Conservation (phyloP, 2,329 filamentous ascomycete species). For the Stachybotrys chartarum region DNA sequence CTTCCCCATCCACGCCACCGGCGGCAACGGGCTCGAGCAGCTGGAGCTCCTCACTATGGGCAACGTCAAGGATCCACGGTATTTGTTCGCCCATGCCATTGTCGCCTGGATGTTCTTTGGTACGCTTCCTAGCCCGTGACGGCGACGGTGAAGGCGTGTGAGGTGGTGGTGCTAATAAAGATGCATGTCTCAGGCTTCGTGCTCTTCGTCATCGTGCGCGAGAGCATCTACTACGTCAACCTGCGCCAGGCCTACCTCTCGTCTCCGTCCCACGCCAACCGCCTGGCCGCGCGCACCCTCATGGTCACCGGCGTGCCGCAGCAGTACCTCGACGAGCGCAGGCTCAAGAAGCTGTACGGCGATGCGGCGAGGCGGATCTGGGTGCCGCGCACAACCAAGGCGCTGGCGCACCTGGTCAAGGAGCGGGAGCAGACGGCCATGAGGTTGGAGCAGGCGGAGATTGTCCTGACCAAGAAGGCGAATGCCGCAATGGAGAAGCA, state of each 20-base stretch:
- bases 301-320: conserved; percentile 81
- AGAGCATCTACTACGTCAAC: conserved; percentile 88
- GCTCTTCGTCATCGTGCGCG: conserved; percentile 79
- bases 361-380: conserved; percentile 76
- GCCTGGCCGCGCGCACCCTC: conserved; percentile 84
- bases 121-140: conserved; percentile 5
- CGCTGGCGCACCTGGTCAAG: conserved; percentile 73
- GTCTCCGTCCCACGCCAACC: conserved; percentile 74
- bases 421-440: conserved; percentile 74
- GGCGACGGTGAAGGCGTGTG: not conserved
- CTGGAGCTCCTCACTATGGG: conserved; percentile 74
- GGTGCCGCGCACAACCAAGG: conserved; percentile 70
- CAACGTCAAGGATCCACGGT: conserved; percentile 56
- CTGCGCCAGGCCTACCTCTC: conserved; percentile 87
- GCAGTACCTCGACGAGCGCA: conserved; percentile 69
- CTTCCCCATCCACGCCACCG: conserved; percentile 80
- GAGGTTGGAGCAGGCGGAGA: conserved; percentile 80
- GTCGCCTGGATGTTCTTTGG: conserved; percentile 71
- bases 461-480: conserved; percentile 73
- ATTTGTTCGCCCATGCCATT: conserved; percentile 76
- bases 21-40: conserved; percentile 55
- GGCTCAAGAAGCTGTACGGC: conserved; percentile 74
- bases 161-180: not conserved
- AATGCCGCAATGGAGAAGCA: conserved; percentile 63
- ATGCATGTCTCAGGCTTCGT: conserved; percentile 56